phyloP scores from a whole-genome alignment of 2,329 filamentous ascomycete species.

The Aspergillus sp. region DNA sequence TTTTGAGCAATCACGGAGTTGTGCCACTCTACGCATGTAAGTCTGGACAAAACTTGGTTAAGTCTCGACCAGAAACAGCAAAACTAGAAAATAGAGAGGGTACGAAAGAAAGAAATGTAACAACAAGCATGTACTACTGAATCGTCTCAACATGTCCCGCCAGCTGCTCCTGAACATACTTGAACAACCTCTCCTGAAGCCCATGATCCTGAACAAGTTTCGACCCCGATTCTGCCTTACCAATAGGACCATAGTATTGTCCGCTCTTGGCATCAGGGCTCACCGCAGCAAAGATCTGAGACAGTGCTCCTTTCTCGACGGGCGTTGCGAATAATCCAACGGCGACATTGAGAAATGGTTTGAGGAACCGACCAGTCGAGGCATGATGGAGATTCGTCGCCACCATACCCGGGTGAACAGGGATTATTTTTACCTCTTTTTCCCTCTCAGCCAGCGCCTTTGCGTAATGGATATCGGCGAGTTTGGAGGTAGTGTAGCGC shows the following conservation, averaged over 20 bases:
- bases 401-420: slow-evolving; percentile 17
- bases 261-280: slow-evolving; percentile 6
- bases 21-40: too few relatives aligned
- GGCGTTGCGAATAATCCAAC: neutral
- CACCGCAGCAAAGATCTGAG: slow-evolving; percentile 15
- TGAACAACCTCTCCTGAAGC: slow-evolving; percentile 7
- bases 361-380: slow-evolving; percentile 4
- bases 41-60: too few relatives aligned
- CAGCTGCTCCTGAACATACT: slow-evolving; percentile 8
- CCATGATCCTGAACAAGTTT: slow-evolving; percentile 9
- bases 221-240: slow-evolving; percentile 3
- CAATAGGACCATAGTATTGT: slow-evolving; percentile 14
- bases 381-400: slow-evolving; percentile 17
- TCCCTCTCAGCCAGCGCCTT: slow-evolving; percentile 17
- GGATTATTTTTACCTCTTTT: slow-evolving; percentile 6
- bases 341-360: slow-evolving; percentile 9
- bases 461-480: slow-evolving; percentile 24
- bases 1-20: too few relatives aligned
- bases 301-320: slow-evolving; percentile 9
- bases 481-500: slow-evolving; percentile 25
- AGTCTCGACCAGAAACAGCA: too few relatives aligned
- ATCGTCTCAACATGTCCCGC: slow-evolving; percentile 3
- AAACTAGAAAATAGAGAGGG: too few relatives aligned
- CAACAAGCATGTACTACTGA: slow-evolving; percentile 21
- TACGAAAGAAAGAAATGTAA: too few relatives aligned